Conservation (phyloP, 495 filamentous ascomycete species). For the Penicillium alfredii region DNA sequence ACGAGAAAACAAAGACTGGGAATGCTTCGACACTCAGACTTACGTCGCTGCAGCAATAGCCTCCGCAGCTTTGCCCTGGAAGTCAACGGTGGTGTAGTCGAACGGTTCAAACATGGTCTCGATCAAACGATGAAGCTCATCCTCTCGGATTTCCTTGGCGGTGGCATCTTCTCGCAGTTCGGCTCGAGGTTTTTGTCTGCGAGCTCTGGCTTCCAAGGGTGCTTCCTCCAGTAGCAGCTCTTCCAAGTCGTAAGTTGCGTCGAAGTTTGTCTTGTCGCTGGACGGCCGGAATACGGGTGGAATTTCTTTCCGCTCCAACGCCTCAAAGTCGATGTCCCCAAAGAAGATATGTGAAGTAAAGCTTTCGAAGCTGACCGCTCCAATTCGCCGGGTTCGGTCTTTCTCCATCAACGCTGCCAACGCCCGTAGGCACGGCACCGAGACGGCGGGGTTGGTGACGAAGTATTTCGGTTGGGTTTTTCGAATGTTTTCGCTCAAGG, state of each 20-base stretch:
- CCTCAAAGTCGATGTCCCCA: conserved; percentile 73
- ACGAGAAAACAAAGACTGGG: neutral
- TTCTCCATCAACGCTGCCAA: conserved; percentile 75
- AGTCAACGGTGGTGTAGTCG: conserved; percentile 79
- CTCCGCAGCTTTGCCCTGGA: conserved; percentile 40
- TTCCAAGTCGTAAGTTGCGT: conserved; percentile 96
- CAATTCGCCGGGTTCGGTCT: conserved; percentile 74
- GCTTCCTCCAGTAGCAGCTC: conserved; percentile 93
- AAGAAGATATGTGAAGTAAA: conserved; percentile 90
- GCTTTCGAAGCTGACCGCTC: conserved; percentile 66
- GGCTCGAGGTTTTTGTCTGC: conserved; percentile 88
- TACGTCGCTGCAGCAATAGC: conserved; percentile 34
- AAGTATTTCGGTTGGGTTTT: conserved; percentile 81
- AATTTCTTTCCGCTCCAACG: conserved; percentile 81
- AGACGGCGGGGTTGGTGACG: conserved; percentile 82
- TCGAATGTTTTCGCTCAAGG: conserved; percentile 72
- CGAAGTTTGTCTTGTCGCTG: conserved; percentile 97
- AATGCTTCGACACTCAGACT: conserved; percentile 11
- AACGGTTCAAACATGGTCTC: conserved; percentile 94
- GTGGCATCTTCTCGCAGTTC: conserved; percentile 90
- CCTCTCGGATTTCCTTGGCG: conserved; percentile 88
- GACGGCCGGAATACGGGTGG: conserved; percentile 89
- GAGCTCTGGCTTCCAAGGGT: conserved; percentile 84
- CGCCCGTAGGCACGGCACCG: conserved; percentile 77
- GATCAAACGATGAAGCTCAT: conserved; percentile 90